Base-by-base conservation (phyloP, 768 basidiomycete species). In the Suillus paluster region DNA sequence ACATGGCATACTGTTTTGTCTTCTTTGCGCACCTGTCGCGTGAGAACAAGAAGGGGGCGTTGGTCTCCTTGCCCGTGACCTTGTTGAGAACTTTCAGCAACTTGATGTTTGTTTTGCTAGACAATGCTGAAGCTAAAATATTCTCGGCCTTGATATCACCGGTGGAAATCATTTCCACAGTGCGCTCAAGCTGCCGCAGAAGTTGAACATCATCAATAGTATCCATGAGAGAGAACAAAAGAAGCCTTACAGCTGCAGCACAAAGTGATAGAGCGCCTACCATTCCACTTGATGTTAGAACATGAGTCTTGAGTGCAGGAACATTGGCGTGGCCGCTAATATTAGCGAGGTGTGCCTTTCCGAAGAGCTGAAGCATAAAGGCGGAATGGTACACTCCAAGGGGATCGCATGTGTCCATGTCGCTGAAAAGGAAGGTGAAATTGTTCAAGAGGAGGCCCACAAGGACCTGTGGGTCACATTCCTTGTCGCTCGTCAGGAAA, bases 21-120 rank as follows among this genome's bases (percentile, higher is more conserved):
- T 34, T 34, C 34, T 34, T 34, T 3, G 34, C 34, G 10, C 34
- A 34, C 34, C 34, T 34, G 6, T 34, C 34, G 4, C 34, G 34
- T 6, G 30, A 34, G 57, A 57, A 57, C 9, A 38, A 38, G 14
- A 41, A 57, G 12, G 57, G 57, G 41, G 17, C 14, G 27, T 19
- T 57, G 23, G 57, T 25, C 41, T 39, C 19, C 39, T 57, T 57
- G 23, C 62, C 58, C 9, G 62, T 63, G 14, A 23, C 41, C 48
- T 59, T 63, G 55, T 63, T 63, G 52, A 59, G 58, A 3, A 63
- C 58, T 27, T 60, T 63, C 27, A 58, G 58, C 10, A 63, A 53
- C 38, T 55, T 63, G 38, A 57, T 9, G 14, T 49, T 53, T 9
- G 48, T 56, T 48, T 58, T 62, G 38, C 23, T 15, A 19, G 6